Base-by-base conservation (phyloP, 768 basidiomycete genomes). In the Lentinula boryana region DNA sequence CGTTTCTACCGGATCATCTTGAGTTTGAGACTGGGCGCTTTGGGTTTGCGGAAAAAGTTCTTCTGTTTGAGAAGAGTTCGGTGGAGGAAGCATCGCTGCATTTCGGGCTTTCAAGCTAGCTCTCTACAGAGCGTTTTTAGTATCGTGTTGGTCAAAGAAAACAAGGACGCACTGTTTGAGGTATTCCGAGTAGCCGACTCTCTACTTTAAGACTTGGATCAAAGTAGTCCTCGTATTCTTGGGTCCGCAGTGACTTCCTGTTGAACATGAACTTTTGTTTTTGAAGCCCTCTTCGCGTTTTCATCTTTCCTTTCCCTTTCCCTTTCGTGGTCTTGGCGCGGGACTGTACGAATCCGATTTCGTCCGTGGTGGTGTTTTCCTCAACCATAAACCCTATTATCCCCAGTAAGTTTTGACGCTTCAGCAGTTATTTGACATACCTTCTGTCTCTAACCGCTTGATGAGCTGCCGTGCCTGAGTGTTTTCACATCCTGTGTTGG, bases 361-460 rank as follows among this genome's bases (percentile, higher is more conserved):
- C 81, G 60, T 84, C 84, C 10, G 74, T 67, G 33, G 79, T 78
- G 8, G 71, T 77, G 4, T 71, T 72, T 64, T 83, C 77, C 32
- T 81, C 79, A 2, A 77, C 73, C 35, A 91, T 82, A 66, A 90
- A 89, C 18, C 81, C 89, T 91, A 62, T 13, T 12, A 8, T 23
- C 21, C 46, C 21, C 9, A 21, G 21, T 48, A 9, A 48, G 46
- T 9, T 48, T 40, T 4, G 48, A 38, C 7, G 3, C 5, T 36
- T 23, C 8, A 35, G 7, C 18, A 21, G 15, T 35, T 35, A 6
- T 41, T 21, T 4, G 3, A 13, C 18, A 44, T 16, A 88, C 91
- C 88, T 78, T 92, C 87, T 38, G 77, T 76, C 71, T 91, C 87
- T 15, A 93, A 78, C 50, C 86, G 75, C 67, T 83, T 85, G 66